These are phyloP conservation scores for Mimosa pudica DNA, from an alignment of 306 rosid genomes.

Conservation along the genomic window DNA sequence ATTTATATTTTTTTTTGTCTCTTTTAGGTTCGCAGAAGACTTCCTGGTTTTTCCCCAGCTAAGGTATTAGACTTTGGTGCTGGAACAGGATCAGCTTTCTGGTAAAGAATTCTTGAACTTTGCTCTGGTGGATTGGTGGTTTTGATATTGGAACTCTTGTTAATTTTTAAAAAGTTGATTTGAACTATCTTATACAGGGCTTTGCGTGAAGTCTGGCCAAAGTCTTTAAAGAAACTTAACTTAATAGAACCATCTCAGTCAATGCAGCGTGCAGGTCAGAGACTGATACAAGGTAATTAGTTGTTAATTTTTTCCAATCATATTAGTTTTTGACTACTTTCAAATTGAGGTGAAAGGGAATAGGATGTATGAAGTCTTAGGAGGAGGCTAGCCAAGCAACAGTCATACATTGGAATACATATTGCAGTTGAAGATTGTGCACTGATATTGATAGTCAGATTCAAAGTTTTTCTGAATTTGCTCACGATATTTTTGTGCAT, in stretches of 20 bases:
- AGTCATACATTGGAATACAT: slow-evolving; percentile 2
- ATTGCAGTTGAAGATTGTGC: slow-evolving; percentile 8
- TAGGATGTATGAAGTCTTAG: slow-evolving; percentile 12
- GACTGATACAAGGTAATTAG: slow-evolving; percentile 74
- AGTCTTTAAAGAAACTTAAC: slow-evolving; percentile 72
- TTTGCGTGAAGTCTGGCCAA: slow-evolving; percentile 87
- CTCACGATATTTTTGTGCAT: neutral
- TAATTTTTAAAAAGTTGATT: neutral
- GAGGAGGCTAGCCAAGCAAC: slow-evolving; percentile 26
- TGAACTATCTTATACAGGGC: slow-evolving; percentile 66
- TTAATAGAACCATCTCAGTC: slow-evolving; percentile 92
- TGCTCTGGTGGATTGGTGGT: slow-evolving; percentile 24
- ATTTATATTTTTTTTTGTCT: slow-evolving; percentile 21
- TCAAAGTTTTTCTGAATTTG: neutral
- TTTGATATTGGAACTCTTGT: slow-evolving; percentile 21
- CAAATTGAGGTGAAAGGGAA: slow-evolving; percentile 24
- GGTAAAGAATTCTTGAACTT: slow-evolving; percentile 55
- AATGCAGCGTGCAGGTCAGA: slow-evolving; percentile 88
- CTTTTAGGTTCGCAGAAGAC: slow-evolving; percentile 71
- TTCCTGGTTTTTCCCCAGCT: slow-evolving; percentile 82
- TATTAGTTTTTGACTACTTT: slow-evolving; percentile 17
- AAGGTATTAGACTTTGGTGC: slow-evolving; percentile 90
- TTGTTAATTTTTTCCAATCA: neutral
- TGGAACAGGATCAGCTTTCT: slow-evolving; percentile 94
- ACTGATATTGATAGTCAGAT: neutral